Percentiles rank a stretch among this genome's conserved stretches.
Conservation (phyloP, 805 yeast genomes). For the Scheffersomyces coipomensis region DNA sequence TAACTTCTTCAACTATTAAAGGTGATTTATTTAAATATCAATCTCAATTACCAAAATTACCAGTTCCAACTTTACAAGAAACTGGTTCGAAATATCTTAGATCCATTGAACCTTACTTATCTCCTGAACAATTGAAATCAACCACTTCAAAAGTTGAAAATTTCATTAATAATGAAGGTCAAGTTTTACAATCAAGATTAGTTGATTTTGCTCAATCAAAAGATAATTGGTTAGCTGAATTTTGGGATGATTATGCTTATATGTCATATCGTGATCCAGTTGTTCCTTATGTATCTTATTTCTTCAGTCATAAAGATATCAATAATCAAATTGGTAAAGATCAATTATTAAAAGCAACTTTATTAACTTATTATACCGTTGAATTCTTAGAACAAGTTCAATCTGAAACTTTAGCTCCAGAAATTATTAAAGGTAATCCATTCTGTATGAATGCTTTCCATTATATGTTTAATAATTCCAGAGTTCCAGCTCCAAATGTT, state of each 20-base stretch:
- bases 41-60: conserved; percentile 72
- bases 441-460: conserved; percentile 92
- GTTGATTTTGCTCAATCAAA: conserved; percentile 53
- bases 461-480: conserved; percentile 85
- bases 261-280: conserved; percentile 89
- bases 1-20: conserved; percentile 33
- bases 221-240: conserved; percentile 86
- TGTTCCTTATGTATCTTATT: conserved; percentile 92
- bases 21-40: conserved; percentile 77
- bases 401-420: conserved; percentile 75
- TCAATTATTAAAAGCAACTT: conserved; percentile 73
- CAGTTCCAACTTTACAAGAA: conserved; percentile 77
- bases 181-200: conserved; percentile 66
- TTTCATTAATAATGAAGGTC: conserved; percentile 65
- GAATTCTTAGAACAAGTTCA: conserved; percentile 68
- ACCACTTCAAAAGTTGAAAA: conserved; percentile 61
- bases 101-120: conserved; percentile 68
- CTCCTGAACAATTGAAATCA: conserved; percentile 46
- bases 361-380: conserved; percentile 64
- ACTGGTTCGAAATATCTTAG: conserved; percentile 69
- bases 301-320: conserved; percentile 77
- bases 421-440: conserved; percentile 73
- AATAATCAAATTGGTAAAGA: conserved; percentile 55
- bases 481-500: conserved; percentile 67
- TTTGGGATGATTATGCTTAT: conserved; percentile 95